phyloP scores from a whole-genome alignment of 352 stramenopile species.

The Globisporangium cystogenes region DNA sequence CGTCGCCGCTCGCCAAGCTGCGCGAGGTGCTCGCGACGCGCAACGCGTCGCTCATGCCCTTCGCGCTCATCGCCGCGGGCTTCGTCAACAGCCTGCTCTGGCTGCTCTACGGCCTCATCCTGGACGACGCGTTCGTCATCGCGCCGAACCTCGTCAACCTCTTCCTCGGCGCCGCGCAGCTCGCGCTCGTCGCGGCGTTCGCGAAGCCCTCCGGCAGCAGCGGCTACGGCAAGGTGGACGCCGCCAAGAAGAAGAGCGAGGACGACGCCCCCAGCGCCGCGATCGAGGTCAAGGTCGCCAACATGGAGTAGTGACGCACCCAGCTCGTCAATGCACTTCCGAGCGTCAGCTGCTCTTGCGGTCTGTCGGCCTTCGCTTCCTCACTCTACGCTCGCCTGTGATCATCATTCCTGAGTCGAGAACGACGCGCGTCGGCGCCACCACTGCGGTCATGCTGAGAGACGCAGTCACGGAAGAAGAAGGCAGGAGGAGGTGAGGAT shows the following conservation, averaged over 20 bases:
- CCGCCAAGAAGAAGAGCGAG: conserved; percentile 4
- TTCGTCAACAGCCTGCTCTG: conserved; percentile 45
- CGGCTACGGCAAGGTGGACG: conserved; percentile 27
- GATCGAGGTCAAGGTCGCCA: conserved; percentile 6
- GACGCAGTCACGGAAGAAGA: no score
- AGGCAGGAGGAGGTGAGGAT: not conserved
- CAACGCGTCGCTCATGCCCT: conserved; percentile 31
- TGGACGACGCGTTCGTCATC: conserved; percentile 50
- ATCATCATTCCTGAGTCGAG: no score
- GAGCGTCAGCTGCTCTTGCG: no score
- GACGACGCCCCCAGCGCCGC: not conserved
- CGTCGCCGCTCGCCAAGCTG: conserved; percentile 44
- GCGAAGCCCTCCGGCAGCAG: conserved; percentile 4
- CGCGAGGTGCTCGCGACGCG: conserved; percentile 42
- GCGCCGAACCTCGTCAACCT: conserved; percentile 58
- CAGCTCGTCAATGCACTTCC: no score
- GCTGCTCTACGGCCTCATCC: conserved; percentile 46
- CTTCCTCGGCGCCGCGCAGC: conserved; percentile 42
- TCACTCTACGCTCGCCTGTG: no score
- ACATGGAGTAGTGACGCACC: no score
- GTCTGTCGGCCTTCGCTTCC: no score
- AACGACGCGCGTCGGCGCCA: no score
- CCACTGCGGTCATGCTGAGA: no score
- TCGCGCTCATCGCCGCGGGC: conserved; percentile 44
- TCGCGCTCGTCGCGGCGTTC: conserved; percentile 40